A percentile compares a stretch with the other conserved stretches of the same genome.
Conservation (phyloP, 148 eudicot genomes). For the Rhododendron vialii region DNA sequence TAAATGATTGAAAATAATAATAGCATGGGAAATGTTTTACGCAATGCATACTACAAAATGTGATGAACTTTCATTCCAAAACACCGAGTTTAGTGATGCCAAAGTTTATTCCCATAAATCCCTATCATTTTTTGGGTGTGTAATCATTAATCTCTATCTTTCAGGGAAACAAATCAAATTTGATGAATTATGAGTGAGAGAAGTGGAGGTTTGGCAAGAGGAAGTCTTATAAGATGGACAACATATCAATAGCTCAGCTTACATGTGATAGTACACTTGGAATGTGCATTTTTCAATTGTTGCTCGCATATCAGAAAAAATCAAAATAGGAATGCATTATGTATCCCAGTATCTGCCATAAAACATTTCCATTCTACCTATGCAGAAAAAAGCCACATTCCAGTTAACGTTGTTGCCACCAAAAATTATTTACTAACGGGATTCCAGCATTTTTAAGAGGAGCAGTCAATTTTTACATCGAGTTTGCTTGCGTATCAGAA, state of each 20-base stretch:
- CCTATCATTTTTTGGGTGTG: neutral
- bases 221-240: neutral
- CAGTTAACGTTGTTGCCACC: too few species aligned
- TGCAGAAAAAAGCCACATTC: too few species aligned
- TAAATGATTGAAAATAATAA: neutral
- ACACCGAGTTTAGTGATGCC: neutral
- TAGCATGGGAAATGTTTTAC: too few species aligned
- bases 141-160: too few species aligned
- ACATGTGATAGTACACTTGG: neutral
- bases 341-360: too few species aligned
- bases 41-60: neutral
- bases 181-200: neutral
- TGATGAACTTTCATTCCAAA: neutral
- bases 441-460: too few species aligned
- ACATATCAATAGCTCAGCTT: neutral
- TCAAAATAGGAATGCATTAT: too few species aligned
- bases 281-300: neutral
- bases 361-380: too few species aligned
- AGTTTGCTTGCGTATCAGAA: neutral
- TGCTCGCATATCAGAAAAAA: neutral
- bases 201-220: neutral
- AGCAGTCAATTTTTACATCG: too few species aligned
- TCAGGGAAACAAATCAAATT: too few species aligned
- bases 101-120: neutral
- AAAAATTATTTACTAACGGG: too few species aligned